Evolutionary conservation across 768 basidiomycete genomes (phyloP), one percentile per base, ranked within the genome.

Genomic region (Rubroboletus pulcherrimus): DNA sequence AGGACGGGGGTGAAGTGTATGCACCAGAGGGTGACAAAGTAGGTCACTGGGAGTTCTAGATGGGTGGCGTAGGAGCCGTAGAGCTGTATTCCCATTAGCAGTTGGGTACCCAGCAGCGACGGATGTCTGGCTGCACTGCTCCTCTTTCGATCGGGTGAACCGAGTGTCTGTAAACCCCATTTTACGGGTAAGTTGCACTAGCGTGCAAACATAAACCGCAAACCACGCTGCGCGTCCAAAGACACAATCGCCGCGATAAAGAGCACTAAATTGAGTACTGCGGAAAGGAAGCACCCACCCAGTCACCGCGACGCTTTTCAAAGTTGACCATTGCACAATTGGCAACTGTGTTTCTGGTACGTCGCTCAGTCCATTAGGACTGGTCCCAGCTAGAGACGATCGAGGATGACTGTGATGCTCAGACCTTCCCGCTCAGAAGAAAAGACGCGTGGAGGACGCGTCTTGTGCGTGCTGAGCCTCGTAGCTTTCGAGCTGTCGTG

Each of bases 341-440:
- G 51, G 58, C 53, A 63, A 58, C 68, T 56, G 67, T 2, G 12
- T 72, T 65, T 66, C 71, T 69, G 61, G 63, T 73, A 65, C 56
- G 64, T 58, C 64, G 61, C 61, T 53, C 62, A 56, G 66, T 53
- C 63, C 57, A 12, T 66, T 21, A 67, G 8, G 66, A 61, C 67
- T 51, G 57, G 65, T 60, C 69, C 57, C 63, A 4, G 59, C 54
- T 59, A 63, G 70, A 59, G 67, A 69, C 69, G 46, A 62, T 72
- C 66, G 40, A 57, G 65, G 65, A 49, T 63, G 68, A 66, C 67
- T 44, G 54, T 24, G 50, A 64, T 46, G 47, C 61, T 72, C 71
- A 72, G 66, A 71, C 71, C 66, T 65, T 71, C 67, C 71, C 63
- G 62, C 70, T 71, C 72, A 65, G 59, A 39, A 69, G 41, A 34